Percentiles rank a stretch among this genome's conserved stretches.
Conservation (phyloP, 2,329 filamentous ascomycete species). For the Colletotrichum gloeosporioides region DNA sequence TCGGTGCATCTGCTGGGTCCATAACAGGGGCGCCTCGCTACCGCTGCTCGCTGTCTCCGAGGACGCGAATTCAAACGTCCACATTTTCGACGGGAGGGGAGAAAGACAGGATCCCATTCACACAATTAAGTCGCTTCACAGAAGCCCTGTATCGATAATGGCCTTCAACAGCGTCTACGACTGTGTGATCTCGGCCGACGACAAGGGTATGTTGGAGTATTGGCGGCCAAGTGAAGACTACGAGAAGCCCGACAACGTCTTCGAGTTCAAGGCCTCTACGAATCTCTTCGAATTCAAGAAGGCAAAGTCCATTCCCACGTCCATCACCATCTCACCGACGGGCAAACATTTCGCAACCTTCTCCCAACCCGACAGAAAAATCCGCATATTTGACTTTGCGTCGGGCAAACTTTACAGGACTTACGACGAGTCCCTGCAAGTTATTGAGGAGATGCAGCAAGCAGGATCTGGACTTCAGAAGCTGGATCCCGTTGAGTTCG, state of each 20-base stretch:
- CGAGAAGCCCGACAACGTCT: conserved; percentile 91
- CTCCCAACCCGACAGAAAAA: conserved; percentile 91
- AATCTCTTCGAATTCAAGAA: conserved; percentile 98
- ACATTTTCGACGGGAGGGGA: conserved; percentile 88
- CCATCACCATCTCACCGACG: conserved; percentile 83
- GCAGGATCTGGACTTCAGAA: conserved; percentile 83
- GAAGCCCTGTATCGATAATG: conserved; percentile 82
- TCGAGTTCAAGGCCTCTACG: conserved; percentile 91
- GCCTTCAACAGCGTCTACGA: conserved; percentile 88
- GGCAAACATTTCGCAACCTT: conserved; percentile 87
- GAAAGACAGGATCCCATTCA: conserved; percentile 80
- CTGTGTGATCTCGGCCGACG: conserved; percentile 89
- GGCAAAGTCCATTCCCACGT: conserved; percentile 82
- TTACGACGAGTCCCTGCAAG: conserved; percentile 92
- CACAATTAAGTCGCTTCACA: conserved; percentile 79
- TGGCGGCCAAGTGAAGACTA: conserved; percentile 84
- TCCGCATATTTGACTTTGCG: conserved; percentile 91
- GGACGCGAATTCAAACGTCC: conserved; percentile 72
- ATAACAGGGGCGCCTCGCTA: conserved; percentile 84
- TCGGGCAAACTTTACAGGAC: conserved; percentile 87
- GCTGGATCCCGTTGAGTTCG: conserved; percentile 91
- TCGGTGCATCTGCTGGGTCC: conserved; percentile 89
- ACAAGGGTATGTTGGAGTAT: conserved; percentile 94
- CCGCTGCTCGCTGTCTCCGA: conserved; percentile 86
- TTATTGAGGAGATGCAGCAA: conserved; percentile 93